Base-by-base conservation (phyloP, 306 rosid species). In the Potentilla sterilis region DNA sequence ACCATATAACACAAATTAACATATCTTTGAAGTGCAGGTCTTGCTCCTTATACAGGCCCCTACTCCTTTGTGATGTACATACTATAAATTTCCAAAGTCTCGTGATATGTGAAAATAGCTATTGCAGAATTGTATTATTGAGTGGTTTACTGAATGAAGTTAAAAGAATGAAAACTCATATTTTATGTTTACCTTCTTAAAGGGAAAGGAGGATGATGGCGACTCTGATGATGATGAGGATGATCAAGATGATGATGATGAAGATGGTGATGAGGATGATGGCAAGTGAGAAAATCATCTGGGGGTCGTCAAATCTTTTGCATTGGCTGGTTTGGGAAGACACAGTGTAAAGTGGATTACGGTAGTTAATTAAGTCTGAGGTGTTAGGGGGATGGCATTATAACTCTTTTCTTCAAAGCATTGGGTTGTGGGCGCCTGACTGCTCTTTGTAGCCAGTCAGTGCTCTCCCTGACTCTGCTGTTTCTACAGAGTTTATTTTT, bases 171-270 rank as follows among this genome's bases (percentile, higher is more conserved):
- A 14, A 15, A 32, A 22, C 61, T 35, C 54, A 21, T 64, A 32
- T 24, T 70, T 7, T 43, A 48, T 64, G 59, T 67, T 78, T 62
- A 3, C 40, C 22, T 57, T 0, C 58, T 76, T 4, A 73, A 88
- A 93, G 97, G 93, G 81, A 72, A 87, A 88, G 79, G 88, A 86
- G 34, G 77, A 59, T 0, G 92, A 83, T 22, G 89, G 83, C 0
- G 93, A 86, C 65, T 84, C 92, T 7, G 96, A 90, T 32, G 96
- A 91, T 1, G 98, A 91, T 19, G 92, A 91, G 0, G 85, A 89
- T 5, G 98, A 86, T 5, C 81, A 89, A 0, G 93, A 84, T 0
- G 92, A 89, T 4, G 89, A 87, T 0, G 93, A 88, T 0, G 91
- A 87, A 0, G 96, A 78, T 5, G 89, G 78, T 1, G 92, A 79